These are phyloP conservation scores for Nothomitra cinnamomea DNA, from an alignment of 2,329 filamentous ascomycete species.

Conservation along the genomic window DNA sequence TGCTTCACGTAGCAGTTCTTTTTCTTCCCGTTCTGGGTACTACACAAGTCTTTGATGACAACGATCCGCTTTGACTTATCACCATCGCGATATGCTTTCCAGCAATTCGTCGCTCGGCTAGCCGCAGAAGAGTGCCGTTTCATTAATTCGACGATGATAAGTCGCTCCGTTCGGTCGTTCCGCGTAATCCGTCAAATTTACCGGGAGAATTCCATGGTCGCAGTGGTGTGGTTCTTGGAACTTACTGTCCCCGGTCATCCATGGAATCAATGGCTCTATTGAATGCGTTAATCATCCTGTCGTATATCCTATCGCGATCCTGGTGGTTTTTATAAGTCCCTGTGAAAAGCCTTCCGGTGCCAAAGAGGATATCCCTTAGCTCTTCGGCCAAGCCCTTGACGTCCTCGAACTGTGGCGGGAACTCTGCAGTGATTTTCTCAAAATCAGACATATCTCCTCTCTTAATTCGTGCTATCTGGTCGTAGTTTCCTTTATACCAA, in stretches of 20 bases:
- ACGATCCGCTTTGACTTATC: slow-evolving; percentile 15
- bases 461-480: no score
- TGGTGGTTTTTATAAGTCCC: no score
- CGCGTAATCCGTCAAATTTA: no score
- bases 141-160: slow-evolving; percentile 25
- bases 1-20: slow-evolving; percentile 14
- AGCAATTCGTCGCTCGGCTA: slow-evolving; percentile 27
- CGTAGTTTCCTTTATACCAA: no score
- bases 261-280: no score
- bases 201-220: no score
- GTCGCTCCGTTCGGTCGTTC: slow-evolving; percentile 20
- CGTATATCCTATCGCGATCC: no score
- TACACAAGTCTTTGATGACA: slow-evolving; percentile 23
- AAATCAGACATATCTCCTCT: no score
- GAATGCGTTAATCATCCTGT: no score
- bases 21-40: slow-evolving; percentile 15
- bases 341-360: no score
- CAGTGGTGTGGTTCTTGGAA: no score
- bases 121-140: slow-evolving; percentile 19
- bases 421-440: slow-evolving; percentile 14
- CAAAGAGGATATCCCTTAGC: slow-evolving; percentile 14
- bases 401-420: slow-evolving; percentile 13
- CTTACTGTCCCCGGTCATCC: no score
- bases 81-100: slow-evolving; percentile 25
- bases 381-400: slow-evolving; percentile 14